Evolutionary conservation across 805 yeast species (phyloP).

Genomic region (Lipomyces sp.): DNA sequence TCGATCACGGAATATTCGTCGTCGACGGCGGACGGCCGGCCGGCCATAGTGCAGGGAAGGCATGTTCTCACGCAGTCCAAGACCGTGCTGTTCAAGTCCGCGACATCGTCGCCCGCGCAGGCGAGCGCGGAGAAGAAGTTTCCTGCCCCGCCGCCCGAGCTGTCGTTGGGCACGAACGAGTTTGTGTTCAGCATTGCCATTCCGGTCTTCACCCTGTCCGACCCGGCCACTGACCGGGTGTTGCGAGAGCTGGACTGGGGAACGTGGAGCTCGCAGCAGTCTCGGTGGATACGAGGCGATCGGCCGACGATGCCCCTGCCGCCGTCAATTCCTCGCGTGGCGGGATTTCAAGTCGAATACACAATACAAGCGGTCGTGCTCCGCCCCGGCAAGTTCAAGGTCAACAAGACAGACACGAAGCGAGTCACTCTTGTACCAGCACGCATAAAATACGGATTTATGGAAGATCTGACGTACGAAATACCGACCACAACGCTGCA

Average conservation of each 20-base stretch:
- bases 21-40: neutral
- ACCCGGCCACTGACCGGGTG: neutral
- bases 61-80: slow-evolving; percentile 3
- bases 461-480: no score
- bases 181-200: slow-evolving; percentile 5
- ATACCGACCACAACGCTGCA: neutral
- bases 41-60: slow-evolving; percentile 2
- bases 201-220: slow-evolving; percentile 13
- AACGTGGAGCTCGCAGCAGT: neutral
- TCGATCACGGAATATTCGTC: slow-evolving; percentile 8
- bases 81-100: neutral
- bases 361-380: slow-evolving; percentile 3
- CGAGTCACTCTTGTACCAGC: slow-evolving; percentile 4
- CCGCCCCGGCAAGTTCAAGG: slow-evolving; percentile 9
- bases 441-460: neutral
- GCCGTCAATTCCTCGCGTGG: slow-evolving; percentile 6
- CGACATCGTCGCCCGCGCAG: neutral
- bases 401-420: neutral
- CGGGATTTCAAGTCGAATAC: slow-evolving; percentile 5
- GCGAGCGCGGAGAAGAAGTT: neutral
- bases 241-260: slow-evolving; percentile 1
- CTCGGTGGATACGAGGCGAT: neutral
- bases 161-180: neutral
- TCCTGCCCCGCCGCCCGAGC: neutral
- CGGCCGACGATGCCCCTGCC: slow-evolving; percentile 8